phyloP scores from a whole-genome alignment of 768 basidiomycete species.

The Scleroderma bovista region DNA sequence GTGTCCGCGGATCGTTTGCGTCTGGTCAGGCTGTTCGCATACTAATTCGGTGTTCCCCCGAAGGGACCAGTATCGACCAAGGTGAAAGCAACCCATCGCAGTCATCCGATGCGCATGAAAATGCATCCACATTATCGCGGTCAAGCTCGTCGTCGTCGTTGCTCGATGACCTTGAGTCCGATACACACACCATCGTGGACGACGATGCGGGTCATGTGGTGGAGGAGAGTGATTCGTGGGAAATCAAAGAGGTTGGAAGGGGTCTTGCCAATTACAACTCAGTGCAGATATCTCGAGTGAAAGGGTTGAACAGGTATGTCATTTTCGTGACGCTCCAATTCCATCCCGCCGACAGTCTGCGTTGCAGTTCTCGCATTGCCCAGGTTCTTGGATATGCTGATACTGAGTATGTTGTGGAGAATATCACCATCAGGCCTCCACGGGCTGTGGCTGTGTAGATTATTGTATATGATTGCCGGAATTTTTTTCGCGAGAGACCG shows the following conservation, averaged over 20 bases:
- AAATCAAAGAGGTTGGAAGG: conserved; percentile 86
- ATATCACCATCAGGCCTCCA: conserved; percentile 74
- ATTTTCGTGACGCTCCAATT: no score
- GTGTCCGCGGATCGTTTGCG: conserved; percentile 85
- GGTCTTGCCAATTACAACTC: conserved; percentile 97
- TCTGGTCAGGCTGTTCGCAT: conserved; percentile 92
- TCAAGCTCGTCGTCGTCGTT: conserved; percentile 33
- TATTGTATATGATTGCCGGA: conserved; percentile 20
- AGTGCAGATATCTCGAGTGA: conserved; percentile 81
- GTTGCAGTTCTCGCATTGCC: conserved; percentile 67
- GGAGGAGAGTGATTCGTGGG: conserved; percentile 49
- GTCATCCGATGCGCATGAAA: conserved; percentile 33
- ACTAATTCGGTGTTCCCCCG: conserved; percentile 44
- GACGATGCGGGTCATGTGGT: conserved; percentile 27
- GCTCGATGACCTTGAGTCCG: conserved; percentile 21
- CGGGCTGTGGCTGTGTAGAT: conserved; percentile 41
- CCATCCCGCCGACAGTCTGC: conserved; percentile 3
- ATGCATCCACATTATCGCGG: conserved; percentile 34
- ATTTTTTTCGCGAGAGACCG: conserved; percentile 4
- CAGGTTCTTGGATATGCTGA: conserved; percentile 89
- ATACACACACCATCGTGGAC: conserved; percentile 23
- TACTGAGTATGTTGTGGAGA: conserved; percentile 95
- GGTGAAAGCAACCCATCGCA: conserved; percentile 5
- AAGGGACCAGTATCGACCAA: conserved; percentile 19
- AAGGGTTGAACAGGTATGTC: conserved; percentile 83